Percentiles rank a stretch among this genome's conserved stretches.
phyloP scores from a whole-genome alignment of 139 green algal genomes.

The Ostreobium quekettii region DNA sequence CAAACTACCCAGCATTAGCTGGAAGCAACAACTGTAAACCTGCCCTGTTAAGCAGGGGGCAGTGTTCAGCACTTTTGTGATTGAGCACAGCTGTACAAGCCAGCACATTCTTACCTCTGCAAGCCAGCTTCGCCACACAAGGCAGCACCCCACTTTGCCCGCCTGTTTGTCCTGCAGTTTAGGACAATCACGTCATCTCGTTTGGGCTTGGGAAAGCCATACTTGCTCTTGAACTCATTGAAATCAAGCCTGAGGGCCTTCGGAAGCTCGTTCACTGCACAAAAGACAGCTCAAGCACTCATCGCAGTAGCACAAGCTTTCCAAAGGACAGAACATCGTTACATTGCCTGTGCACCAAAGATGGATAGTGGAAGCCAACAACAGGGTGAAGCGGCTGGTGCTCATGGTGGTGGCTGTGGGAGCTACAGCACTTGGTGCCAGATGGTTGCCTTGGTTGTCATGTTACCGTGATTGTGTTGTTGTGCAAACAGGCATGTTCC shows the following conservation, averaged over 20 bases:
- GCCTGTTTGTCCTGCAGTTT: conserved; percentile 11
- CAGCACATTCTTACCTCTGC: not conserved
- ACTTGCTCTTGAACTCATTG: not conserved
- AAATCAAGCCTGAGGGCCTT: conserved; percentile 13
- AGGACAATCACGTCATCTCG: conserved; percentile 13
- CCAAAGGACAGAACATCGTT: conserved; percentile 1
- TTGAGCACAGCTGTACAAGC: not conserved
- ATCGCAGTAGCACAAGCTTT: too few relatives aligned
- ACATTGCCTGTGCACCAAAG: not conserved
- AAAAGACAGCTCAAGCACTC: too few relatives aligned
- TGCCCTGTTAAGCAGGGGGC: too few relatives aligned
- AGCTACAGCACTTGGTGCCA: not conserved
- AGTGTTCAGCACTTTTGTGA: not conserved
- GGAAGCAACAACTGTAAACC: not conserved
- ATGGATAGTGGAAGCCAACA: not conserved
- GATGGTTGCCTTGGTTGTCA: not conserved
- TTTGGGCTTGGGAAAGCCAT: conserved; percentile 16
- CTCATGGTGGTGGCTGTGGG: too few relatives aligned
- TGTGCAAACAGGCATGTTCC: too few relatives aligned
- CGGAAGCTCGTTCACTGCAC: conserved; percentile 16
- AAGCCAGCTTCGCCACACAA: conserved; percentile 12
- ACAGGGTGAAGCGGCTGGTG: not conserved
- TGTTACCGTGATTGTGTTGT: not conserved
- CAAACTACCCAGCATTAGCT: not conserved
- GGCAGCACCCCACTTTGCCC: not conserved